Evolutionary conservation across 2,329 filamentous ascomycete species (phyloP), one percentile per base, ranked within the genome.

Genomic region (Xylaria polymorpha): DNA sequence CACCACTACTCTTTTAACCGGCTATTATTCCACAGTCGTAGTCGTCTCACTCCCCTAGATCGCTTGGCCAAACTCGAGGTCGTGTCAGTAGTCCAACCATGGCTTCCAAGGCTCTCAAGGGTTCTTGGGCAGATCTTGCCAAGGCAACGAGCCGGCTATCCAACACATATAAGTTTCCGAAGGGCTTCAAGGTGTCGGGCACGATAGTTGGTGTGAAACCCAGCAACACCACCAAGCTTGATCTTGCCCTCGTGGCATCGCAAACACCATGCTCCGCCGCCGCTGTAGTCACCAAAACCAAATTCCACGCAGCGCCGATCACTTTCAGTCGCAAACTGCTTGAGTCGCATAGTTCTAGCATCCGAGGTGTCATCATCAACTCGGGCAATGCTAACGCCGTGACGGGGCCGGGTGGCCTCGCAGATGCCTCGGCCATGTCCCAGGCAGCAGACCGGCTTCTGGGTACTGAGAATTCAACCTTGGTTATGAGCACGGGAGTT

Each of bases 401-500:
- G 43, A 99, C 96, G 4, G 96, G 96, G 59, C 92, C 91, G 80
- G 92, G 93, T 53, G 96, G 96, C 0, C 85, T 97, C 62, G 91
- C 97, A 77, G 94, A 99, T 85, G 96, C 96, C 10, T 86, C 88
- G 67, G 87, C 86, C 67, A 99, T 99, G 96, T 93, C 92, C 18
- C 83, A 84, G 70, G 90, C 89, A 71, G 93, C 94, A 7, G 94
- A 98, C 78, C 84, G 88, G 87, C 80, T 77, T 67, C 81, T 86
- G 2, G 86, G 85, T 15, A 80, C 83, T 59, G 74, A 76, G 18
- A 82, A 85, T 64, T 85, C 84, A 73, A 96, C 93, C n/a, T 85
- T 99, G 57, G 95, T 98, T 70, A 98, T 99, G 96, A 98, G 94
- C 80, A 99, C 96, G 1, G 96, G 96, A 64, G 96, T 99, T 53